These are phyloP conservation scores for Saccharomyces hybrid DNA, from an alignment of 1,139 yeast species.

Conservation along the genomic window DNA sequence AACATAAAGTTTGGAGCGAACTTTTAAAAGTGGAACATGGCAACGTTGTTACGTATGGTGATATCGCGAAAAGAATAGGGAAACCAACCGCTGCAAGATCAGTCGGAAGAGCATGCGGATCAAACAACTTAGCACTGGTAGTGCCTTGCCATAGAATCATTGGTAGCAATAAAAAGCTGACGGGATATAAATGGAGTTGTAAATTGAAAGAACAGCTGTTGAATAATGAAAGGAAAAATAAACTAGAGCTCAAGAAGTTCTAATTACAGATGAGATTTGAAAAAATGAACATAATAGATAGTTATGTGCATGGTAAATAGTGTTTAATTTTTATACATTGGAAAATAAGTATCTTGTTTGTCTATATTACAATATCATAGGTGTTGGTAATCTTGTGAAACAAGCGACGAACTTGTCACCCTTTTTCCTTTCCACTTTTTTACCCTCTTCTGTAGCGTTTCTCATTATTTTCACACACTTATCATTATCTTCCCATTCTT, in stretches of 20 bases:
- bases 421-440: slow-evolving; percentile 83
- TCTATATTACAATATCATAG: slow-evolving; percentile 28
- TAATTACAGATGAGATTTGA: slow-evolving; percentile 1
- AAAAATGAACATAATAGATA: neutral
- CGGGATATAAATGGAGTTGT: slow-evolving; percentile 24
- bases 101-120: slow-evolving; percentile 25
- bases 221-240: slow-evolving; percentile 6
- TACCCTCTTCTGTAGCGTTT: slow-evolving; percentile 93
- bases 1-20: slow-evolving; percentile 23
- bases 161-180: slow-evolving; percentile 16
- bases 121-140: slow-evolving; percentile 21
- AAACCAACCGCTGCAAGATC: slow-evolving; percentile 22
- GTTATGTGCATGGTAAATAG: too few relatives aligned
- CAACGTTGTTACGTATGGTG: slow-evolving; percentile 16
- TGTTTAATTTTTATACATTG: too few relatives aligned
- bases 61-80: slow-evolving; percentile 18
- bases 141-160: slow-evolving; percentile 28
- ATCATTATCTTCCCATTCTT: slow-evolving; percentile 76
- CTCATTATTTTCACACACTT: slow-evolving; percentile 81
- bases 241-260: neutral
- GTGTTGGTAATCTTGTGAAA: slow-evolving; percentile 64
- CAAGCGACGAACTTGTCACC: slow-evolving; percentile 89
- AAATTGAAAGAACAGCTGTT: slow-evolving; percentile 17
- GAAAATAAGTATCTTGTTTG: too few relatives aligned
- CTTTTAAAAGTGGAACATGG: slow-evolving; percentile 17